These are phyloP conservation scores for Phytophthora capsici DNA, from an alignment of 352 stramenopile genomes.

Conservation along the genomic window DNA sequence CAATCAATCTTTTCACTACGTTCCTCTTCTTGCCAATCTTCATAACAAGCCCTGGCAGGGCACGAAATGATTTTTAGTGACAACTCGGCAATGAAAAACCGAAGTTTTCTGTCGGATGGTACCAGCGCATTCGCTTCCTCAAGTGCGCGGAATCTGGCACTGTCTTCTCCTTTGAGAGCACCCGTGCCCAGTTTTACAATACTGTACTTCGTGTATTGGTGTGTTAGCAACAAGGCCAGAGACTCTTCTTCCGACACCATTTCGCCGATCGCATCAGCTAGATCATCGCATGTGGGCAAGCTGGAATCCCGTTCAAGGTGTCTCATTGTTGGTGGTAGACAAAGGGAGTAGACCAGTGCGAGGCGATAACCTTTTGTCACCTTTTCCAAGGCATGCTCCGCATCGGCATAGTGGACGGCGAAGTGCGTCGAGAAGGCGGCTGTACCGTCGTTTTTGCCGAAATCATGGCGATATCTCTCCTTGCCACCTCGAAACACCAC, in stretches of 20 bases:
- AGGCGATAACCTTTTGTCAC: conserved; percentile 24
- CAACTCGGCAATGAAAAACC: conserved; percentile 19
- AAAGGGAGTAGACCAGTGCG: conserved; percentile 29
- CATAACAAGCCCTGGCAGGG: neutral
- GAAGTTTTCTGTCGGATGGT: conserved; percentile 1
- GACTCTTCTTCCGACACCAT: neutral
- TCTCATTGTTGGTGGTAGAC: conserved; percentile 5
- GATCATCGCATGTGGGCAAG: neutral
- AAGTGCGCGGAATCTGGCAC: conserved; percentile 1
- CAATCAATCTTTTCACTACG: conserved; percentile 12
- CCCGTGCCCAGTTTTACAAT: conserved; percentile 9
- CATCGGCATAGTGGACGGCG: conserved; percentile 33
- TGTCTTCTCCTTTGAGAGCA: conserved; percentile 24
- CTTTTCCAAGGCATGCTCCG: conserved; percentile 20
- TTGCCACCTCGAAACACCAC: conserved; percentile 19
- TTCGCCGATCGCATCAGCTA: conserved; percentile 2
- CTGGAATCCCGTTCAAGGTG: neutral
- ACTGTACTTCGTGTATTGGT: conserved; percentile 21
- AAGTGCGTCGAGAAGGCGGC: conserved; percentile 20
- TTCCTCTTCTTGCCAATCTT: conserved; percentile 10
- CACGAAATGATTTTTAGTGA: conserved; percentile 7
- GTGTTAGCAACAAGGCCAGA: conserved; percentile 18
- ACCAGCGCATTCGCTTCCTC: conserved; percentile 10
- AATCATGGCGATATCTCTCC: conserved; percentile 19
- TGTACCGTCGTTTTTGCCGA: conserved; percentile 18